Evolutionary conservation across 2,329 filamentous ascomycete genomes (phyloP), one percentile per base, ranked within the genome.

Genomic region (Acarospora socialis): DNA sequence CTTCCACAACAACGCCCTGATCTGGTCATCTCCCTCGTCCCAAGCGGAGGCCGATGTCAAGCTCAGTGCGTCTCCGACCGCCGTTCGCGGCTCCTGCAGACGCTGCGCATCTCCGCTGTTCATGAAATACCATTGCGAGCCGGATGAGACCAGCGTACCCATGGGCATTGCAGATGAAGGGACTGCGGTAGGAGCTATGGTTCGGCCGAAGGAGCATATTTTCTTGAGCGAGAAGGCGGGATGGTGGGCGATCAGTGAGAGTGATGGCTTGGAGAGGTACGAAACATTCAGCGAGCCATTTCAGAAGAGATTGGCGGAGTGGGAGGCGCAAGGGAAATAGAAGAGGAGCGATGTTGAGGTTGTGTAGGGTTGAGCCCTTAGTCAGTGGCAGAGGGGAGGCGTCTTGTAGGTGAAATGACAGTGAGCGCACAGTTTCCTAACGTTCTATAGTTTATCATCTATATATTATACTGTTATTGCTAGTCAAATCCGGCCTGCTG

Each of bases 111-210:
- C 35, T 10, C 35, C 35, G 10, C 16, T 38, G n/a, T 38, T 24
- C 14, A 38, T 38, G 35, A 38, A 35, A 25, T 38, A 38, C 26
- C 32, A 35, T 21, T 34, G 32, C 30, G 9, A 28, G 8, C 32
- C 35, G 4, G 32, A 35, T 20, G 30, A 17, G 7, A 38, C 32
- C 3, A 31, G 28, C 20, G 35, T 38, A 3, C 28, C 21, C 7
- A 38, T 38, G 35, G 35, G 35, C 2, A 30, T 31, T 23, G 27
- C 35, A n/a, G 27, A 38, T 20, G n/a, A n/a, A n/a, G n/a, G n/a
- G n/a, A n/a, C n/a, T n/a, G n/a, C 23, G 30, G 24, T 15, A 13
- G 31, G 30, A 9, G 16, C 9, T 3, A 22, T 27, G 13, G 18
- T 18, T n/a, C n/a, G n/a, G n/a, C 25, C 32, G 2, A 31, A 31